A percentile compares a stretch with the other conserved stretches of the same genome.
phyloP scores from a whole-genome alignment of 2,329 filamentous ascomycete species.

The Penicillium vulpinum region DNA sequence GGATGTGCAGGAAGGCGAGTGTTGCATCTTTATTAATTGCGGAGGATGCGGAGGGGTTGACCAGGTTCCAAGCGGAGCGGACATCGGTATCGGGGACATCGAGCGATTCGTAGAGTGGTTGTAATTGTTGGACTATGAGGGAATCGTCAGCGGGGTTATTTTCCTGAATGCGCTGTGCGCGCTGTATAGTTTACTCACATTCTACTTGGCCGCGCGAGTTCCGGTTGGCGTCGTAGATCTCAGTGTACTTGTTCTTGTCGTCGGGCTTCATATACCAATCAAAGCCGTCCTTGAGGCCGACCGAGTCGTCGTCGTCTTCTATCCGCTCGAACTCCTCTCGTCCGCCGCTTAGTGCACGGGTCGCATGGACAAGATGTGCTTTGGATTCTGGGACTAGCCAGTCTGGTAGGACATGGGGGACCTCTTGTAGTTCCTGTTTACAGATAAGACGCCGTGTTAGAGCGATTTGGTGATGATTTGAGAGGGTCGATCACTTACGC shows the following conservation, averaged over 20 bases:
- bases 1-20: constrained; percentile 92
- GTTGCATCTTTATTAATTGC: constrained; percentile 93
- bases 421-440: constrained; percentile 77
- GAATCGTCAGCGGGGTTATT: constrained; percentile 18
- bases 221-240: constrained; percentile 91
- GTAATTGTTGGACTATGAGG: constrained; percentile 68
- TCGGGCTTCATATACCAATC: constrained; percentile 98
- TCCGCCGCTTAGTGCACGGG: constrained; percentile 73
- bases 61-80: constrained; percentile 91
- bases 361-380: constrained; percentile 83
- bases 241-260: constrained; percentile 93
- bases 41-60: constrained; percentile 82
- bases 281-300: constrained; percentile 90
- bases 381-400: constrained; percentile 98
- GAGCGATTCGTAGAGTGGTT: constrained; percentile 74
- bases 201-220: constrained; percentile 81
- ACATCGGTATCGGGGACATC: constrained; percentile 74
- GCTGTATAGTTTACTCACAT: constrained; percentile 56
- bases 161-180: neutral
- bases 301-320: constrained; percentile 74
- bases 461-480: neutral
- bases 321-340: constrained; percentile 82
- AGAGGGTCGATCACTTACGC: constrained; percentile 57
- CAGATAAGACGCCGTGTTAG: constrained; percentile 11
- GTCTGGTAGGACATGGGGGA: constrained; percentile 82